Conservation (phyloP, 441 rosid genomes). For the Macaranga tanarius region DNA sequence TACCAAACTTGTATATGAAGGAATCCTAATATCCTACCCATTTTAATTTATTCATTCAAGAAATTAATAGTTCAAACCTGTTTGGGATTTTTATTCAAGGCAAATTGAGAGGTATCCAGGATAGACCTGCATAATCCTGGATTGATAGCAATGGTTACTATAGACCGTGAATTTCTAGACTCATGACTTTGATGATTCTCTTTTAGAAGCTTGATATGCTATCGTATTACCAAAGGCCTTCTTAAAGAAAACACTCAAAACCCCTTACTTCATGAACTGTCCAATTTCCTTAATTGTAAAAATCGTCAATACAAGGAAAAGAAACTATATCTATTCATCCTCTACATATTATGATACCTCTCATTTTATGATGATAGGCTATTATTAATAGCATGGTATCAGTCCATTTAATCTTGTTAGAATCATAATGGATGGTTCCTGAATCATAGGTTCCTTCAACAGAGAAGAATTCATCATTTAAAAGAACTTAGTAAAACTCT, state of each 20-base stretch:
- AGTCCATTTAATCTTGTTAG: not conserved
- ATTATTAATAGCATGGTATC: not conserved
- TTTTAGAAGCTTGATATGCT: conserved; percentile 60
- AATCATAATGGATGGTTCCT: not conserved
- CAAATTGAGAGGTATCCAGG: conserved; percentile 63
- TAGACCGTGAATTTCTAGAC: conserved; percentile 38
- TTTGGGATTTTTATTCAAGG: conserved; percentile 33
- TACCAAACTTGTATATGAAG: not conserved
- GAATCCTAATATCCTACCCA: not conserved
- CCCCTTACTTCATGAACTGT: no score
- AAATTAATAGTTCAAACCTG: not conserved
- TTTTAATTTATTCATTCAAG: not conserved
- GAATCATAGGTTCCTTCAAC: not conserved
- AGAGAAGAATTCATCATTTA: no score
- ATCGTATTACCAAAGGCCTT: no score
- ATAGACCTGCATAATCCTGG: conserved; percentile 46
- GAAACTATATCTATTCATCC: no score
- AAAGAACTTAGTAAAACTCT: no score
- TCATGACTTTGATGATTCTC: conserved; percentile 46
- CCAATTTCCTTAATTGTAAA: no score
- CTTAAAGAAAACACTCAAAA: no score
- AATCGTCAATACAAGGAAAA: no score
- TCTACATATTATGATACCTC: no score
- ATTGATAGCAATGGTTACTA: conserved; percentile 43
- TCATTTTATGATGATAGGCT: no score